These are phyloP conservation scores for Xerocomellus amylosporus DNA, from an alignment of 768 basidiomycete species.

Conservation along the genomic window DNA sequence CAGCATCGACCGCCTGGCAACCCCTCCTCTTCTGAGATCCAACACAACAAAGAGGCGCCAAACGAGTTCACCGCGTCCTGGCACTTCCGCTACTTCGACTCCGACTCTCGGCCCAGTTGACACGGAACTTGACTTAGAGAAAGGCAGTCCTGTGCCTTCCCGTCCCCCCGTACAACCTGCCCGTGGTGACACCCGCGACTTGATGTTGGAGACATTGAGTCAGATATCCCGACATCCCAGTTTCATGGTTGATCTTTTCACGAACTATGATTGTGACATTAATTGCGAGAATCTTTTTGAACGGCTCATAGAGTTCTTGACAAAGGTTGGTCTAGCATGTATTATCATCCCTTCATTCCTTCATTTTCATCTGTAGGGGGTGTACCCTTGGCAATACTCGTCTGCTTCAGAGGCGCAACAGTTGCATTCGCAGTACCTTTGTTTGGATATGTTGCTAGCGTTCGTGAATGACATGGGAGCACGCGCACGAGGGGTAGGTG, in stretches of 20 bases:
- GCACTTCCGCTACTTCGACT: slow-evolving; percentile 45
- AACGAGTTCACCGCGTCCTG: slow-evolving; percentile 49
- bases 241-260: slow-evolving; percentile 94
- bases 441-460: slow-evolving; percentile 80
- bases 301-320: slow-evolving; percentile 80
- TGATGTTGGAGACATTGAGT: slow-evolving; percentile 84
- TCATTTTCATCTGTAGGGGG: slow-evolving; percentile 49
- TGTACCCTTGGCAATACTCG: slow-evolving; percentile 67
- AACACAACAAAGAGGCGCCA: slow-evolving; percentile 33
- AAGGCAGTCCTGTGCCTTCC: slow-evolving; percentile 48
- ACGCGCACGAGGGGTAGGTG: slow-evolving; percentile 51
- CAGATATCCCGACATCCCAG: slow-evolving; percentile 79
- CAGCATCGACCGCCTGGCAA: slow-evolving; percentile 85
- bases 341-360: neutral
- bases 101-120: slow-evolving; percentile 41
- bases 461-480: slow-evolving; percentile 87
- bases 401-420: slow-evolving; percentile 61
- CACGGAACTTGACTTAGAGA: slow-evolving; percentile 45
- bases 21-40: slow-evolving; percentile 39
- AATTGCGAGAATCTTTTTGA: slow-evolving; percentile 98
- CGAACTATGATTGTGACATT: slow-evolving; percentile 95
- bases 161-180: slow-evolving; percentile 70
- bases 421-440: slow-evolving; percentile 79
- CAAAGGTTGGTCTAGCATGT: slow-evolving; percentile 55
- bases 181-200: slow-evolving; percentile 80